These are phyloP conservation scores for Trichoderma asperelloides DNA, from an alignment of 495 filamentous ascomycete species.

Conservation along the genomic window DNA sequence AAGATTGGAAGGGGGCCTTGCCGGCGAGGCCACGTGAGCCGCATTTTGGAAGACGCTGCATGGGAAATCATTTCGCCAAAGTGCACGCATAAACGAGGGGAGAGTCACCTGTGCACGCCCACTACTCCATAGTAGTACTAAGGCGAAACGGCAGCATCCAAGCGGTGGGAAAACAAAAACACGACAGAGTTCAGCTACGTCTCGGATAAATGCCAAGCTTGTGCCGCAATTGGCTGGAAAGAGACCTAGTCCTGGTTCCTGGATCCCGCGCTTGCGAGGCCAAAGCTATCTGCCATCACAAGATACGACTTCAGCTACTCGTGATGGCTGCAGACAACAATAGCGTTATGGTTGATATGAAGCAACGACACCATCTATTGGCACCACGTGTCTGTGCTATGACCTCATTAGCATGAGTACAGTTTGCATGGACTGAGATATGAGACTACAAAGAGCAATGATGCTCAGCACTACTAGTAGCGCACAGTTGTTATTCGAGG, in stretches of 20 bases:
- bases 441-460: too few relatives aligned
- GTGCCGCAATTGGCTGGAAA: background rate
- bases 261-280: background rate
- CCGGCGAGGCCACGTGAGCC: background rate
- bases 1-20: background rate
- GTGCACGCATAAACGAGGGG: background rate
- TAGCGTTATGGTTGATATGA: too few relatives aligned
- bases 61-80: background rate
- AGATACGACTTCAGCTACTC: background rate
- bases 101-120: background rate
- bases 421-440: too few relatives aligned
- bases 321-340: background rate
- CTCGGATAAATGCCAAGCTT: background rate
- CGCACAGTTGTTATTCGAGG: background rate
- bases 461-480: too few relatives aligned
- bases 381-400: too few relatives aligned
- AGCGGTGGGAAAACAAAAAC: background rate
- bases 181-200: conserved; percentile 7
- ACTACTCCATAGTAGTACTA: background rate
- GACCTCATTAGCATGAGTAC: too few relatives aligned
- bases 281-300: background rate
- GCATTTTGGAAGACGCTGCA: too few relatives aligned
- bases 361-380: too few relatives aligned
- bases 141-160: background rate
- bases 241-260: background rate